Conservation (phyloP, 2,329 filamentous ascomycete genomes). For the Phoma sp. region DNA sequence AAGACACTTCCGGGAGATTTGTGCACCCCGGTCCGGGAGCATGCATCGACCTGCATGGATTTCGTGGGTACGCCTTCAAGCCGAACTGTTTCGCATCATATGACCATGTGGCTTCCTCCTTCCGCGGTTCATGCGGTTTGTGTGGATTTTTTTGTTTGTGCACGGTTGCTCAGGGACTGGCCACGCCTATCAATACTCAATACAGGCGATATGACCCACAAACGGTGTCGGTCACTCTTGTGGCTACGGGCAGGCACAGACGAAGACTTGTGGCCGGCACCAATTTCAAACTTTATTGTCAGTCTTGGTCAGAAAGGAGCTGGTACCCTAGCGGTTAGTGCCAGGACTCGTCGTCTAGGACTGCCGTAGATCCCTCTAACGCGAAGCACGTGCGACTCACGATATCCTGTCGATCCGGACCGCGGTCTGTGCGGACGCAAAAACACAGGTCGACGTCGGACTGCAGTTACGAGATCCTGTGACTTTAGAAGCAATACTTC, state of each 20-base stretch:
- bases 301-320: conserved; percentile 13
- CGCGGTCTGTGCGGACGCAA: conserved; percentile 4
- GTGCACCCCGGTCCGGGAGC: conserved; percentile 1
- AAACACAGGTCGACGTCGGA: conserved; percentile 1
- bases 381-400: conserved; percentile 18
- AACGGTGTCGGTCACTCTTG: conserved; percentile 20
- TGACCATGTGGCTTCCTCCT: conserved; percentile 2
- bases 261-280: conserved; percentile 9
- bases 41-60: conserved; percentile 11
- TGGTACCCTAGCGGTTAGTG: conserved; percentile 28
- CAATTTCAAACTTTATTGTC: conserved; percentile 23
- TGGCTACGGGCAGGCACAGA: conserved; percentile 18
- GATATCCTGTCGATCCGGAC: conserved; percentile 16
- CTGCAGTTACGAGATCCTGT: conserved; percentile 17
- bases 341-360: conserved; percentile 22
- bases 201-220: conserved; percentile 18
- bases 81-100: conserved; percentile 9
- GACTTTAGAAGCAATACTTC: conserved; percentile 12
- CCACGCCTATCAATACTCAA: conserved; percentile 10
- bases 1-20: conserved; percentile 1
- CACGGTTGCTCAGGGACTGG: background rate
- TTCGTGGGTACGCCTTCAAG: conserved; percentile 5
- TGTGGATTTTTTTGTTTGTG: background rate
- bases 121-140: background rate
- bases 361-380: conserved; percentile 22